Conservation (phyloP, 108 stramenopile genomes). For the Hondaea fermentalgiana region DNA sequence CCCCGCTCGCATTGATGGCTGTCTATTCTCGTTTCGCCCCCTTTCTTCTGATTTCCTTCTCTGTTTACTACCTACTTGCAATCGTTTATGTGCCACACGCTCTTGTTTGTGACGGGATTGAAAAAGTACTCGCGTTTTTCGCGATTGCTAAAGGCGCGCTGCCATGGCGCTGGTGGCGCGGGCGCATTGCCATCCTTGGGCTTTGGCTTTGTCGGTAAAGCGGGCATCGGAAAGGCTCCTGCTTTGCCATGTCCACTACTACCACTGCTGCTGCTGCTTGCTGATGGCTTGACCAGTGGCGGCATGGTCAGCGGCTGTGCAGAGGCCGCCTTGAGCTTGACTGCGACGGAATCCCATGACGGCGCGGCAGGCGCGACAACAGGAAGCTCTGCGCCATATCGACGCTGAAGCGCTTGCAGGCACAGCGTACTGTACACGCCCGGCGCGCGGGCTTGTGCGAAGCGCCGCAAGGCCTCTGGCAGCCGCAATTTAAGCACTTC, state of each 20-base stretch:
- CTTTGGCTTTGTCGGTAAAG: not conserved
- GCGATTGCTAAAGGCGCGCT: not conserved
- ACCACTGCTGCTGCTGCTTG: too few relatives aligned
- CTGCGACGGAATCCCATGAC: not conserved
- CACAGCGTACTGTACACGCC: not conserved
- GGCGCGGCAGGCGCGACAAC: not conserved
- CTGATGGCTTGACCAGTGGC: not conserved
- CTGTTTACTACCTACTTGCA: not conserved
- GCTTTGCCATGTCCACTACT: too few relatives aligned
- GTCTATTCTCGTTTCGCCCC: too few relatives aligned
- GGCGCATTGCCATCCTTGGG: not conserved
- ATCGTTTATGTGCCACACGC: not conserved
- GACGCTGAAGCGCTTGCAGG: not conserved
- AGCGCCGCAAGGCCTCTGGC: not conserved
- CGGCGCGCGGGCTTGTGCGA: not conserved
- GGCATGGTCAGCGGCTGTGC: not conserved
- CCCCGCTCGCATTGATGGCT: too few relatives aligned
- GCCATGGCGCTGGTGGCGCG: not conserved
- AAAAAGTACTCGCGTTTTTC: constrained; percentile 6
- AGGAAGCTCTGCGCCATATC: not conserved
- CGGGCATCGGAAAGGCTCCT: not conserved
- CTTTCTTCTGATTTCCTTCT: too few relatives aligned
- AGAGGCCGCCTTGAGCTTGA: not conserved
- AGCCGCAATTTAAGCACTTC: not conserved
- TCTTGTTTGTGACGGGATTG: not conserved